Evolutionary conservation across 129 eudicot genomes (phyloP).

Genomic region (Sambucus nigra): DNA sequence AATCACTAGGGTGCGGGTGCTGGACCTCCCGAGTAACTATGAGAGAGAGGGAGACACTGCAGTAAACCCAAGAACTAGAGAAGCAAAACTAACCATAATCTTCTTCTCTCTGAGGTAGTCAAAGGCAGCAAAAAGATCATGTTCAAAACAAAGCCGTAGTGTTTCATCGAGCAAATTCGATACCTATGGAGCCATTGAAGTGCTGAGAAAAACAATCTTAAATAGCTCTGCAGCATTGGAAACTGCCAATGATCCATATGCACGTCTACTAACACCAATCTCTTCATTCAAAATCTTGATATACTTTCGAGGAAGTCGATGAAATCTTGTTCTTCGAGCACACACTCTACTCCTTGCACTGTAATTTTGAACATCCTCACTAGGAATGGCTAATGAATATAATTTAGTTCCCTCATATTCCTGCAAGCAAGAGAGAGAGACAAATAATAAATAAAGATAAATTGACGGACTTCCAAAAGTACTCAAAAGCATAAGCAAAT

Average conservation of each 20-base stretch:
- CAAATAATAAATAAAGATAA: neutral
- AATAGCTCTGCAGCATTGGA: conserved; percentile 88
- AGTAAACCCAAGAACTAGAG: neutral
- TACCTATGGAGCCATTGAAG: conserved; percentile 47
- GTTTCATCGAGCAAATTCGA: conserved; percentile 72
- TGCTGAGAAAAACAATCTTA: conserved; percentile 77
- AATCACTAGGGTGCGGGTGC: neutral
- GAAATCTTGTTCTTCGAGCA: conserved; percentile 30
- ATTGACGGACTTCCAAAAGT: neutral
- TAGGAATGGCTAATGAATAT: conserved; percentile 24
- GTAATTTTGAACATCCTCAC: conserved; percentile 17
- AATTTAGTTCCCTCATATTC: conserved; percentile 10
- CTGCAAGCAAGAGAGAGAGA: conserved; percentile 8
- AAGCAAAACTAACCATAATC: conserved; percentile 51
- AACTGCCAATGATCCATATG: conserved; percentile 67
- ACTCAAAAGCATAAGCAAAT: too few relatives aligned
- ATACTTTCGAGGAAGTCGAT: conserved; percentile 38
- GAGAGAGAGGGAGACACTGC: too few relatives aligned
- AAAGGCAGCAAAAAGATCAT: conserved; percentile 84
- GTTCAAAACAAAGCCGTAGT: conserved; percentile 77
- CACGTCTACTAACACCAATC: conserved; percentile 24
- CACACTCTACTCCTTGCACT: conserved; percentile 27
- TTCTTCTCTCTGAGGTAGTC: conserved; percentile 72
- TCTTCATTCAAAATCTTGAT: conserved; percentile 33
- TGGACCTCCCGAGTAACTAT: too few relatives aligned